Base-by-base conservation (phyloP, 345 rosid genomes). In the Excoecaria agallocha region DNA sequence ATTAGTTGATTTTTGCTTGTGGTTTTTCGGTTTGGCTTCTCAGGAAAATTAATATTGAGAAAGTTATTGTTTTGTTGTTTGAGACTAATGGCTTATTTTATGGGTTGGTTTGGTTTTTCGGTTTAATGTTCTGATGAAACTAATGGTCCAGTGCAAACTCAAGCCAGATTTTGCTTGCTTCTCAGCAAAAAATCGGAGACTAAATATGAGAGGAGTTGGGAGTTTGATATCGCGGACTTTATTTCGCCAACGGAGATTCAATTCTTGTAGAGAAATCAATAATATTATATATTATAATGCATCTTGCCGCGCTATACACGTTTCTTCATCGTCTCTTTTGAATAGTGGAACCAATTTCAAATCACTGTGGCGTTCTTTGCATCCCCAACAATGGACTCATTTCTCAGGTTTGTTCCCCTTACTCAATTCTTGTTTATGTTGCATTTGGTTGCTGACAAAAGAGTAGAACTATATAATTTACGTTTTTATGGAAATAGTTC, bases 381-480 rank as follows among this genome's bases (percentile, higher is more conserved):
- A 8, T 8, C 74, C 71, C 12, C 39, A 51, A 46, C 81, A 76
- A 73, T 83, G 74, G 85, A 79, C 66, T 72, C 72, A 39, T 64
- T 79, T 81, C 13, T 76, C 76, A 87, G 90, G 95, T 89, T 35
- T 54, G 70, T 52, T 20, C 19, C 75, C 66, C 66, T 39, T 22
- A 39, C 37, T 62, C 39, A 2, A 37, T 72, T 72, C 3, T 35
- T 37, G 17, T 8, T 52, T 9, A 17, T 10, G 45, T 51, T 30
- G 17, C 15, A n/a, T 16, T 7, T 24, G 55, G 38, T n/a, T 69
- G 2, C 59, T 51, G 66, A 16, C 51, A 43, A 51, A 72, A 12
- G 38, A 16, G 51, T 22, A 68, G 25, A 20, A 17, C 41, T 66
- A 54, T 45, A 5, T 54, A 6, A n/a, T 56, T 56, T 25, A 41